These are phyloP conservation scores for Rhizophora apiculata DNA, from an alignment of 345 rosid genomes.

Conservation along the genomic window DNA sequence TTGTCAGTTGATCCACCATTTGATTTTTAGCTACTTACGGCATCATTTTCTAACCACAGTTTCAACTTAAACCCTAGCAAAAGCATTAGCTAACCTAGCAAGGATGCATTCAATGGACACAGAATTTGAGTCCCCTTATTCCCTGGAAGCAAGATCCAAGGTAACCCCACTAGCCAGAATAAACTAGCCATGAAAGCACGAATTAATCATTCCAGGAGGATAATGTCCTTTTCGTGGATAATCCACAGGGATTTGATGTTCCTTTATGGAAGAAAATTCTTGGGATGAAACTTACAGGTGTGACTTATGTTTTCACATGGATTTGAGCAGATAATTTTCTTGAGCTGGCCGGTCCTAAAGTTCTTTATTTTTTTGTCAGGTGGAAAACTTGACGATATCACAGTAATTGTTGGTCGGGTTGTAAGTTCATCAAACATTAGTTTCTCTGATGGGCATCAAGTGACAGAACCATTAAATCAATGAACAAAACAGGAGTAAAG, in stretches of 20 bases:
- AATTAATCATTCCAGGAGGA: neutral
- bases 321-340: too few relatives aligned
- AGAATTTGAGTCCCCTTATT: slow-evolving; percentile 76
- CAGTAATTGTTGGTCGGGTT: slow-evolving; percentile 71
- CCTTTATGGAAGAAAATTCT: slow-evolving; percentile 81
- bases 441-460: slow-evolving; percentile 3
- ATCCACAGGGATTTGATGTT: slow-evolving; percentile 68
- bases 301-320: neutral
- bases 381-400: slow-evolving; percentile 85
- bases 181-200: too few relatives aligned
- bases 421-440: slow-evolving; percentile 21
- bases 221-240: neutral
- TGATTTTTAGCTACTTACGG: slow-evolving; percentile 3
- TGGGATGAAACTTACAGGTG: slow-evolving; percentile 79
- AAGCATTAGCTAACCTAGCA: slow-evolving; percentile 77
- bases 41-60: slow-evolving; percentile 13
- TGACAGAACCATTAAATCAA: neutral
- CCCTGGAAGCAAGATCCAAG: slow-evolving; percentile 75
- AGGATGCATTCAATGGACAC: slow-evolving; percentile 57
- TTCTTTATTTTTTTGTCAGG: slow-evolving; percentile 39
- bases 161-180: slow-evolving; percentile 25
- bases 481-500: neutral
- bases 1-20: neutral
- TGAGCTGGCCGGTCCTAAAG: slow-evolving; percentile 4
- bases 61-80: slow-evolving; percentile 50